Percentiles rank a stretch among this genome's conserved stretches.
Conservation (phyloP, 2,329 filamentous ascomycete genomes). For the Penicillium digitatum region DNA sequence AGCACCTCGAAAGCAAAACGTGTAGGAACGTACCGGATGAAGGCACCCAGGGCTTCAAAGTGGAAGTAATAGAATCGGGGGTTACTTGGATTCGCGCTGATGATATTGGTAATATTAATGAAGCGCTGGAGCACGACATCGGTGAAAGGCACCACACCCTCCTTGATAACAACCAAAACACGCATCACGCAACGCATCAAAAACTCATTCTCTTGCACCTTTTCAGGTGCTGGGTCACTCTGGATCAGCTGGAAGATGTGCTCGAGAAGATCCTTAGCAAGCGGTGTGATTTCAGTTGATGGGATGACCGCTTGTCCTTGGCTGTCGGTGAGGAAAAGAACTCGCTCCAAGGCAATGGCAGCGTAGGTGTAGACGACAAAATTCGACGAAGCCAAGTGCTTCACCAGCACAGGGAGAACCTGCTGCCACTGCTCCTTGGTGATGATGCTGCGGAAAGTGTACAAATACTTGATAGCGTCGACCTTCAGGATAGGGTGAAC, state of each 20-base stretch:
- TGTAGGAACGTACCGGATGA: conserved; percentile 59
- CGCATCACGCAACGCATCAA: conserved; percentile 98
- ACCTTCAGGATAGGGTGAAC: conserved; percentile 87
- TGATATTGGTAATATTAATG: conserved; percentile 83
- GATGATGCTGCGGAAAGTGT: conserved; percentile 92
- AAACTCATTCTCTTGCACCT: conserved; percentile 98
- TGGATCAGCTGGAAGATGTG: conserved; percentile 91
- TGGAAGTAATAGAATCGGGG: conserved; percentile 98
- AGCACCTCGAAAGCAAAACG: neutral
- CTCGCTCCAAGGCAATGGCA: conserved; percentile 91
- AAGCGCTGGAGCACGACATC: conserved; percentile 80
- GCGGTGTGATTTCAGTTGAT: conserved; percentile 70
- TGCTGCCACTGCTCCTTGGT: conserved; percentile 88
- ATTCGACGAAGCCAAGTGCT: conserved; percentile 82
- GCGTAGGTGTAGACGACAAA: conserved; percentile 98
- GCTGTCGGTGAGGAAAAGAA: conserved; percentile 76
- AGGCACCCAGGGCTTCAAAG: conserved; percentile 87
- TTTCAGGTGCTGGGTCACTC: conserved; percentile 76
- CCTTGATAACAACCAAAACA: conserved; percentile 88
- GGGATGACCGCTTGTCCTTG: conserved; percentile 74
- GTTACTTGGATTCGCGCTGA: conserved; percentile 93
- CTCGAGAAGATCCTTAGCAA: conserved; percentile 79
- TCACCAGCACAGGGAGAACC: conserved; percentile 83
- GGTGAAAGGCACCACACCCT: conserved; percentile 68
- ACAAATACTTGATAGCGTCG: conserved; percentile 96